Conservation (phyloP, 768 basidiomycete genomes). For the Tephrocybe sp. region DNA sequence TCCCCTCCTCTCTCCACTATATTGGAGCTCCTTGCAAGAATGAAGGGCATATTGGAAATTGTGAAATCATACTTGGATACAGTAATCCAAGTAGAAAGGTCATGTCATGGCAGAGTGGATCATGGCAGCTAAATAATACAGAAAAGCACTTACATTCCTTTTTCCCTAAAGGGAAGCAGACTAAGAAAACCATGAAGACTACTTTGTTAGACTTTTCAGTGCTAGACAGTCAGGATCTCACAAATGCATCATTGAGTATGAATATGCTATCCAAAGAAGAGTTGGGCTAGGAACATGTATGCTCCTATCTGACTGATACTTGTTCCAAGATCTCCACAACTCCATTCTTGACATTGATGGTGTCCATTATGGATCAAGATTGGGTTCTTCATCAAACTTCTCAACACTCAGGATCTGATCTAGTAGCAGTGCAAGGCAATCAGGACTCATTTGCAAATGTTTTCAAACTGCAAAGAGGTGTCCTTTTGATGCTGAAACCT, state of each 20-base stretch:
- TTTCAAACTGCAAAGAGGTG: constrained; percentile 22
- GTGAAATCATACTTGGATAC: constrained; percentile 17
- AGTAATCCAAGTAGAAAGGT: constrained; percentile 17
- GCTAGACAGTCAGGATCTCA: no score
- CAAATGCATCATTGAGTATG: constrained; percentile 23
- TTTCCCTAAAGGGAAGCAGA: constrained; percentile 25
- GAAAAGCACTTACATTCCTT: no score
- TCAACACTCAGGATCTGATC: background rate
- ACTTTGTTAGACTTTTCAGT: no score
- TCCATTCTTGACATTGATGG: background rate
- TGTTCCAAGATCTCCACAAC: no score
- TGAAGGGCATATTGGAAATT: constrained; percentile 13
- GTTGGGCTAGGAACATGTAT: constrained; percentile 11
- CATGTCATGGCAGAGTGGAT: constrained; percentile 22
- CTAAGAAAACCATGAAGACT: no score
- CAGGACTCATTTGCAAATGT: constrained; percentile 14
- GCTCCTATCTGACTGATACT: no score
- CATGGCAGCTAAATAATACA: constrained; percentile 19
- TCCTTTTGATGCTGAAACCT: background rate
- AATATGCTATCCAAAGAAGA: constrained; percentile 21
- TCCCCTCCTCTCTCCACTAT: constrained; percentile 2
- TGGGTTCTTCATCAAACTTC: background rate
- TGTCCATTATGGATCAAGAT: background rate
- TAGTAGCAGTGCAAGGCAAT: background rate
- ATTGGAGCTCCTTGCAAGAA: constrained; percentile 19